phyloP scores from a whole-genome alignment of 805 yeast species.

The Phaffomyces antillensis region DNA sequence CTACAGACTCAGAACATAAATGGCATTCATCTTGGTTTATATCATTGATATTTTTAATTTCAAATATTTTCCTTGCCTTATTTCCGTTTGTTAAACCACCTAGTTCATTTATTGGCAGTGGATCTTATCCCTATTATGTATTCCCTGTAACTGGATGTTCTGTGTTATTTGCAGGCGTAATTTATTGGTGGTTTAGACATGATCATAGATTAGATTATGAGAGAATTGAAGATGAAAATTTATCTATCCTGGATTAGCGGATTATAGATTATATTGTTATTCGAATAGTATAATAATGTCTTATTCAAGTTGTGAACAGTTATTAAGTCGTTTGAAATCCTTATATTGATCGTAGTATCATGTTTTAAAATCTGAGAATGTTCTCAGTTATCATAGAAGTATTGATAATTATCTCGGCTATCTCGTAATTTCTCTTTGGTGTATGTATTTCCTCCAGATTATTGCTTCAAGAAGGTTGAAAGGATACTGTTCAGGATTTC shows the following conservation, averaged over 20 bases:
- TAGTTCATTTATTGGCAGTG: conserved; percentile 17
- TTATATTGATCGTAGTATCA: too few relatives aligned
- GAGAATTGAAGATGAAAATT: neutral
- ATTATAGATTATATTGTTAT: too few relatives aligned
- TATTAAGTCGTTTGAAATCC: too few relatives aligned
- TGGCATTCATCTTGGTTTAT: conserved; percentile 25
- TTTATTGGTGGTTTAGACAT: conserved; percentile 27
- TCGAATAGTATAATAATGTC: too few relatives aligned
- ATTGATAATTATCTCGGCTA: too few relatives aligned
- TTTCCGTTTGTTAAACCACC: conserved; percentile 56
- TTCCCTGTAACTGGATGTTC: conserved; percentile 48
- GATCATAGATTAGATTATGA: neutral
- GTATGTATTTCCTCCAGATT: too few relatives aligned
- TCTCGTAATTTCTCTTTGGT: too few relatives aligned
- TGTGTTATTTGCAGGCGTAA: conserved; percentile 36
- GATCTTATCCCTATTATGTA: conserved; percentile 46
- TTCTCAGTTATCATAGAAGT: too few relatives aligned
- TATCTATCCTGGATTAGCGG: neutral
- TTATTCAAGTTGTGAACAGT: too few relatives aligned
- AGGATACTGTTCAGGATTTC: too few relatives aligned
- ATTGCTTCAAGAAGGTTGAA: too few relatives aligned
- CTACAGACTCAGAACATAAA: conserved; percentile 10
- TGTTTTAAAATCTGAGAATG: too few relatives aligned
- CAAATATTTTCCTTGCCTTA: conserved; percentile 44
- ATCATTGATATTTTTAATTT: conserved; percentile 32